phyloP scores from a whole-genome alignment of 2,329 filamentous ascomycete genomes.

The Pseudocercospora fuligena region DNA sequence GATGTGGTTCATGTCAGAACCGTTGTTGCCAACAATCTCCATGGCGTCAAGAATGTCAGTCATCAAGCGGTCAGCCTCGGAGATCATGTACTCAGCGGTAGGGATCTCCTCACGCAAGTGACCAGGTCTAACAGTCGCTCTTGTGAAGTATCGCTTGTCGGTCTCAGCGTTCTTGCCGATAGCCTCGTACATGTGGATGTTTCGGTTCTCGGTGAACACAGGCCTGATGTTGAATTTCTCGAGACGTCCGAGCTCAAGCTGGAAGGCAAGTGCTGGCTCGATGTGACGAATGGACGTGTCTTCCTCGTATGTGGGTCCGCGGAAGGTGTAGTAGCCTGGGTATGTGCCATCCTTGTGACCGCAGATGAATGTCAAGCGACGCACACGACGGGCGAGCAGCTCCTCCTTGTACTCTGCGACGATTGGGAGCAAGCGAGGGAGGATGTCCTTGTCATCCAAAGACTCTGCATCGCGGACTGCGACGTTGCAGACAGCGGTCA shows the following conservation, averaged over 20 bases:
- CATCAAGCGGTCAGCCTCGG: slow-evolving; percentile 93
- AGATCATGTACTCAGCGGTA: slow-evolving; percentile 97
- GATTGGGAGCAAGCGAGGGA: slow-evolving; percentile 74
- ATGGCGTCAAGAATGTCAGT: slow-evolving; percentile 97
- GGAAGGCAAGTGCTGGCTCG: slow-evolving; percentile 96
- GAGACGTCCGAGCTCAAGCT: slow-evolving; percentile 91
- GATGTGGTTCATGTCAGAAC: slow-evolving; percentile 98
- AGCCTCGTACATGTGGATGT: slow-evolving; percentile 98
- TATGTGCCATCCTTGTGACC: slow-evolving; percentile 93
- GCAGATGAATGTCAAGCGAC: slow-evolving; percentile 93
- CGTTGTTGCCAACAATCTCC: slow-evolving; percentile 98
- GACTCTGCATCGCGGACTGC: slow-evolving; percentile 88
- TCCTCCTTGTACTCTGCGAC: slow-evolving; percentile 84
- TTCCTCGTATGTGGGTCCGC: slow-evolving; percentile 85
- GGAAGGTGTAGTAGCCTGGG: slow-evolving; percentile 98
- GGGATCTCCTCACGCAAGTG: slow-evolving; percentile 96
- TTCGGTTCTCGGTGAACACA: slow-evolving; percentile 98
- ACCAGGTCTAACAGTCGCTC: slow-evolving; percentile 91
- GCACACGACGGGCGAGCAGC: slow-evolving; percentile 77
- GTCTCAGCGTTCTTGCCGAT: slow-evolving; percentile 92
- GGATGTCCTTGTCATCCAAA: slow-evolving; percentile 78
- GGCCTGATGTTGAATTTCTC: slow-evolving; percentile 98
- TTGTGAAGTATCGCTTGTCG: slow-evolving; percentile 98
- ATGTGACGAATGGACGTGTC: slow-evolving; percentile 96
- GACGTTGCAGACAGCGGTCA: slow-evolving; percentile 90